Evolutionary conservation across 2,329 filamentous ascomycete species (phyloP), one percentile per base, ranked within the genome.

Genomic region (Neocucurbitaria cava): DNA sequence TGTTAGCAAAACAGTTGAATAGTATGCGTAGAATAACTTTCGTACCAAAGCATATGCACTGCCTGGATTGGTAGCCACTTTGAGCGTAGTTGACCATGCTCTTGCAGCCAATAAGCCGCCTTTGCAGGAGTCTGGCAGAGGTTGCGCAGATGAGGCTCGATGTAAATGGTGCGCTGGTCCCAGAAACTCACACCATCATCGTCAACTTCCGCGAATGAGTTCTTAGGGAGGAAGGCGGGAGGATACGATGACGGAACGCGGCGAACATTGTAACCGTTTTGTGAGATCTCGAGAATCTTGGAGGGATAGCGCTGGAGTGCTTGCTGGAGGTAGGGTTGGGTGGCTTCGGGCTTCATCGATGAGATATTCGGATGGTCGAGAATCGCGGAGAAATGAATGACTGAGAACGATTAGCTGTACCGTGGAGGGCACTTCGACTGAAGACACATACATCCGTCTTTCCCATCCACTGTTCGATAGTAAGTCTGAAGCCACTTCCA

Each of bases 41-140:
- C n/a, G n/a, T n/a, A n/a, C n/a, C 64, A 68, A 8, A 73, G 58
- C 39, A 54, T 66, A 18, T 70, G 63, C 2, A 75, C 63, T 20
- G 71, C 68, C 47, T 76, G 73, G 20, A 76, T 63, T 1, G 73
- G 73, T 17, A 74, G 53, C 71, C 69, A 74, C 47, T 74, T 74
- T 7, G 62, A 45, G 38, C 60, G 62, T 20, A 74, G 17, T 13
- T 66, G 49, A 10, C 70, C 71, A 40, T 73, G 60, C 30, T 66
- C 48, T 35, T 64, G 54, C n/a, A 76, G 58, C 67, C 67, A 73
- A 18, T 70, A 56, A 26, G 71, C 66, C 2, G 75, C 59, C 40
- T 58, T 69, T 2, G 70, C 70, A 1, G 70, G 71, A 28, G 61
- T 69, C 36, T 69, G 66, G 45, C 67, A 72, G 7, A 74, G 56